A percentile compares a stretch with the other conserved stretches of the same genome.
Evolutionary conservation across 495 filamentous ascomycete species (phyloP).

Genomic region (Haplographium delicatum): DNA sequence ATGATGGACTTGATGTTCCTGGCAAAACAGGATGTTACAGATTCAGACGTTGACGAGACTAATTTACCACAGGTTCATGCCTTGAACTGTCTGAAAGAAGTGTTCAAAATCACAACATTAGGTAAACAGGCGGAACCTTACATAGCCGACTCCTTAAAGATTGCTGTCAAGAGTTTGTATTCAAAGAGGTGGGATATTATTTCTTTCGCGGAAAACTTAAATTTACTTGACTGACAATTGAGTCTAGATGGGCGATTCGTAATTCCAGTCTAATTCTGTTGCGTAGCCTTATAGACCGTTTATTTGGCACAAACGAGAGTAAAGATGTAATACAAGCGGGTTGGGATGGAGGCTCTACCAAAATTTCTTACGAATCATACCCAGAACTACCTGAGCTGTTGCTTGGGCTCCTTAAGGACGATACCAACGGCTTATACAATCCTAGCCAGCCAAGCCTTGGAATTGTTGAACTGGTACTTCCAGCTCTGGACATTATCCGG

Average conservation of each 20-base stretch:
- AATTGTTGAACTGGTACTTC: constrained; percentile 73
- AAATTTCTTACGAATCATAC: constrained; percentile 65
- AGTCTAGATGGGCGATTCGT: constrained; percentile 78
- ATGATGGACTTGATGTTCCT: constrained; percentile 45
- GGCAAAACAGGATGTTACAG: constrained; percentile 45
- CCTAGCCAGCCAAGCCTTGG: constrained; percentile 29
- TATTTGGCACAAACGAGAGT: constrained; percentile 62
- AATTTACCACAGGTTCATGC: constrained; percentile 90
- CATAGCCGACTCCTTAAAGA: constrained; percentile 63
- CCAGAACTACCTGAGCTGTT: constrained; percentile 64
- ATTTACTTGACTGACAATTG: constrained; percentile 23
- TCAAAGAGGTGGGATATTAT: too few species aligned
- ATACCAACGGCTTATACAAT: constrained; percentile 4
- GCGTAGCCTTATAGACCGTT: constrained; percentile 69
- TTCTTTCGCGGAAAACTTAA: too few species aligned
- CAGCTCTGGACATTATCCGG: constrained; percentile 78
- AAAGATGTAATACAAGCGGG: constrained; percentile 43
- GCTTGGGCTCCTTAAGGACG: constrained; percentile 53
- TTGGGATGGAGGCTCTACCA: constrained; percentile 43
- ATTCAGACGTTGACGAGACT: constrained; percentile 51
- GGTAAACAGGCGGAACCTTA: constrained; percentile 57
- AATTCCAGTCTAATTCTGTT: constrained; percentile 91
- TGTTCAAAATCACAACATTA: constrained; percentile 74
- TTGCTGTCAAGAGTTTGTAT: constrained; percentile 68
- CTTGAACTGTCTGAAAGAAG: constrained; percentile 82